Evolutionary conservation across 441 rosid genomes (phyloP).

Genomic region (Metrosideros polymorpha): DNA sequence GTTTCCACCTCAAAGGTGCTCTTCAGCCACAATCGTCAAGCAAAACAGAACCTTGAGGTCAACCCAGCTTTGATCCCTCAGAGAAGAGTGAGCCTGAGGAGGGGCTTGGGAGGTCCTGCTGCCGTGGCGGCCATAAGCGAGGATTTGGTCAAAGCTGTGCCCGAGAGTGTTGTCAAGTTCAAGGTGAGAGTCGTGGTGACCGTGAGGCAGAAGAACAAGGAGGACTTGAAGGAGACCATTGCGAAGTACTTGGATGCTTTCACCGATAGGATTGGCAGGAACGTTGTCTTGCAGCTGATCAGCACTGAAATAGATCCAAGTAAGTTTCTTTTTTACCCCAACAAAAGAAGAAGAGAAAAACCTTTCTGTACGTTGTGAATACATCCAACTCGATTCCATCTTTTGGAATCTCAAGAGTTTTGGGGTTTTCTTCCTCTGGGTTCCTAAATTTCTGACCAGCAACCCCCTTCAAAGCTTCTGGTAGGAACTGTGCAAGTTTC

Average conservation of each 20-base stretch:
- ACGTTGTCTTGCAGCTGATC: conserved; percentile 71
- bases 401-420: not conserved
- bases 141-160: conserved; percentile 40
- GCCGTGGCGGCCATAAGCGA: conserved; percentile 62
- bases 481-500: not conserved
- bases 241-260: conserved; percentile 63
- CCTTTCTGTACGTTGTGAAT: not conserved
- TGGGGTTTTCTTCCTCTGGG: not conserved
- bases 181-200: conserved; percentile 70
- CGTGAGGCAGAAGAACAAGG: conserved; percentile 73
- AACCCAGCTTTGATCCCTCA: conserved; percentile 23
- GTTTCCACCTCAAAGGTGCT: conserved; percentile 24
- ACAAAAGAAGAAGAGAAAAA: not conserved
- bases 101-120: not conserved
- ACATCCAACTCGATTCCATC: not conserved
- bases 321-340: conserved; percentile 23
- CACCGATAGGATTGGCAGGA: conserved; percentile 67
- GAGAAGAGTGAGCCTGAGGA: conserved; percentile 12
- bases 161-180: conserved; percentile 35
- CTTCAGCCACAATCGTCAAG: not conserved
- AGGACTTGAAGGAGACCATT: conserved; percentile 60
- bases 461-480: not conserved
- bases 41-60: conserved; percentile 15
- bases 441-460: not conserved
- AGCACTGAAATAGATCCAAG: conserved; percentile 81